Conservation (phyloP, 805 yeast species). For the Yarrowia keelungensis region DNA sequence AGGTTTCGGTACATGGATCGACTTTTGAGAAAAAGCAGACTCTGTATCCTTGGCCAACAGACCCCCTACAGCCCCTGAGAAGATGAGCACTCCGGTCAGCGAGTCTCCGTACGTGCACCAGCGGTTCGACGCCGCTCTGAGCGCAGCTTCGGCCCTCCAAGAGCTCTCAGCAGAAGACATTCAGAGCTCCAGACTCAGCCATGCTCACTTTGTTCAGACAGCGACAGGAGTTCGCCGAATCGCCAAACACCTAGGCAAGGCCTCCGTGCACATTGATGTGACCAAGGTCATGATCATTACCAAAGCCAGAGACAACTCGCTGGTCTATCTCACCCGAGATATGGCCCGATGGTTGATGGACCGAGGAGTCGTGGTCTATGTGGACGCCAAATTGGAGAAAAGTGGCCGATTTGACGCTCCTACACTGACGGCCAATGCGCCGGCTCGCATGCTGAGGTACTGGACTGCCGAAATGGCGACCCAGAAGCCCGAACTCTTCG, state of each 20-base stretch:
- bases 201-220: conserved; percentile 43
- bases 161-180: conserved; percentile 37
- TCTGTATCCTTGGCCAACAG: background rate
- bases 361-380: conserved; percentile 62
- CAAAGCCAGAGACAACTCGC: conserved; percentile 84
- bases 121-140: conserved; percentile 36
- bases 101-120: conserved; percentile 38
- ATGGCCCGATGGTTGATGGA: conserved; percentile 77
- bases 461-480: conserved; percentile 70
- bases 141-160: conserved; percentile 38
- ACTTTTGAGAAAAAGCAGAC: conserved; percentile 35
- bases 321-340: conserved; percentile 77
- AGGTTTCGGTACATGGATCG: conserved; percentile 38
- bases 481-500: conserved; percentile 58
- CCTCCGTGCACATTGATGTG: conserved; percentile 63
- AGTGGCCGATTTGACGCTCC: conserved; percentile 68
- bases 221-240: conserved; percentile 48
- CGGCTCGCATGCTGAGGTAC: conserved; percentile 55
- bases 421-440: conserved; percentile 41
- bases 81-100: conserved; percentile 36
- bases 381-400: conserved; percentile 68
- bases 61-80: conserved; percentile 14
- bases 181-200: conserved; percentile 37
- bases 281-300: conserved; percentile 80
- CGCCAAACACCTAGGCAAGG: conserved; percentile 46